Conservation (phyloP, 2,329 filamentous ascomycete genomes). For the Diaporthe citri region DNA sequence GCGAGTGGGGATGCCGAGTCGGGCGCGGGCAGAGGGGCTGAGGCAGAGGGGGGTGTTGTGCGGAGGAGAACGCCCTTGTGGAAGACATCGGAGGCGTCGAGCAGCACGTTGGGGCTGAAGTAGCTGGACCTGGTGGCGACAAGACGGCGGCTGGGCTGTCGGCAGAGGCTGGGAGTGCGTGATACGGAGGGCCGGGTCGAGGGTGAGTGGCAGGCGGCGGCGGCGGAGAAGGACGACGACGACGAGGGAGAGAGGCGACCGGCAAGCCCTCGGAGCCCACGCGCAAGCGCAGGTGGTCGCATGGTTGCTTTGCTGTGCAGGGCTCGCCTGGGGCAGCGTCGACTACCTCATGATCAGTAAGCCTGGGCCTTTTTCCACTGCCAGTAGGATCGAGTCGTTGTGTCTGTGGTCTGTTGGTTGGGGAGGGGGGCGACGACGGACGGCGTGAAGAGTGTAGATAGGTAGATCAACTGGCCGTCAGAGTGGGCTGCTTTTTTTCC, state of each 20-base stretch:
- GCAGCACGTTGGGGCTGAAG: conserved; percentile 51
- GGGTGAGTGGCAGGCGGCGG: background rate
- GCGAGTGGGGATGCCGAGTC: background rate
- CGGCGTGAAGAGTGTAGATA: background rate
- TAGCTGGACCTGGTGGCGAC: conserved; percentile 48
- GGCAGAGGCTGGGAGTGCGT: conserved; percentile 42
- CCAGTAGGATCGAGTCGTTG: background rate
- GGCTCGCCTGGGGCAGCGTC: conserved; percentile 18
- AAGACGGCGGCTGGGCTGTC: conserved; percentile 46
- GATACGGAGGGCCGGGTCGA: background rate
- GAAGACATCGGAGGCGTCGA: conserved; percentile 47
- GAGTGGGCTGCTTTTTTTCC: conserved; percentile 12
- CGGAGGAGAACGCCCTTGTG: conserved; percentile 31
- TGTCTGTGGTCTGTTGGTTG: background rate
- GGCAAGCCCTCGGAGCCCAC: conserved; percentile 16
- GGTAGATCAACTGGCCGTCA: background rate
- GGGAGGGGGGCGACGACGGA: background rate
- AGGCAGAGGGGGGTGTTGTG: conserved; percentile 33
- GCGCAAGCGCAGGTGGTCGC: conserved; percentile 36
- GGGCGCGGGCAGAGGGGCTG: background rate
- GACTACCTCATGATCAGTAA: conserved; percentile 31
- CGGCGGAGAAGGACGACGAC: background rate
- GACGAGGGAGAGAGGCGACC: conserved; percentile 18
- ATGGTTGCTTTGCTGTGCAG: conserved; percentile 34
- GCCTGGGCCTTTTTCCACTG: background rate